Percentiles rank a stretch among this genome's conserved stretches.
Evolutionary conservation across 306 rosid species (phyloP).

Genomic region (Trifolium subterraneum): DNA sequence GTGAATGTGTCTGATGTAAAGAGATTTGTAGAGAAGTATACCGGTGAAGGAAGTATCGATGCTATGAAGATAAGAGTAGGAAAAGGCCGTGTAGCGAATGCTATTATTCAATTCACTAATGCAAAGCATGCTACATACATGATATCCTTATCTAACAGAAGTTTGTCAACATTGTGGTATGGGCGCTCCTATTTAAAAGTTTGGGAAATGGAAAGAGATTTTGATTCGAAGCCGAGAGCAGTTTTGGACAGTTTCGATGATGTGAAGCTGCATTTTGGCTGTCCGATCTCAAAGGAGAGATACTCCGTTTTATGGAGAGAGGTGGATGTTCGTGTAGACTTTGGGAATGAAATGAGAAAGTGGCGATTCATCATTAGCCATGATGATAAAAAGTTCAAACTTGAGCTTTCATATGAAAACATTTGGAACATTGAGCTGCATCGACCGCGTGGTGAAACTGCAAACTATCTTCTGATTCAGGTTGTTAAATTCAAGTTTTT

Average conservation of each 20-base stretch:
- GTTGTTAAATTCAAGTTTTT: slow-evolving; percentile 45
- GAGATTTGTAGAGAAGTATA: slow-evolving; percentile 53
- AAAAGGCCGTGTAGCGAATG: slow-evolving; percentile 48
- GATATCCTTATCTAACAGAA: slow-evolving; percentile 31
- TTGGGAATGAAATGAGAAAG: slow-evolving; percentile 56
- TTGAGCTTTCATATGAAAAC: slow-evolving; percentile 69
- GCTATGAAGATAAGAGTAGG: slow-evolving; percentile 57
- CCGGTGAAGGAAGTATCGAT: slow-evolving; percentile 61
- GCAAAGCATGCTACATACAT: slow-evolving; percentile 45
- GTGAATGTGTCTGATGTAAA: slow-evolving; percentile 38
- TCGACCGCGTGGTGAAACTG: slow-evolving; percentile 47
- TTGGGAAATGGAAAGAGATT: slow-evolving; percentile 53
- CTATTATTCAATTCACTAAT: slow-evolving; percentile 65
- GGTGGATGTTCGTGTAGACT: slow-evolving; percentile 50
- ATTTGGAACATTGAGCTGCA: slow-evolving; percentile 69
- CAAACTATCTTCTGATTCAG: slow-evolving; percentile 73
- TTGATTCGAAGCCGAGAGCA: slow-evolving; percentile 56
- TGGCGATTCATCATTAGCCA: slow-evolving; percentile 47
- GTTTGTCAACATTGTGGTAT: slow-evolving; percentile 27
- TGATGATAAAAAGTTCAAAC: slow-evolving; percentile 45
- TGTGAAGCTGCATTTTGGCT: slow-evolving; percentile 66
- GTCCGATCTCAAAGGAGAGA: slow-evolving; percentile 54
- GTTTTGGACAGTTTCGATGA: slow-evolving; percentile 43
- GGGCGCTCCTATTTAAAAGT: slow-evolving; percentile 48
- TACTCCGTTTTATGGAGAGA: slow-evolving; percentile 51